These are phyloP conservation scores for Trichoderma parareesei DNA, from an alignment of 495 filamentous ascomycete species.

Conservation along the genomic window DNA sequence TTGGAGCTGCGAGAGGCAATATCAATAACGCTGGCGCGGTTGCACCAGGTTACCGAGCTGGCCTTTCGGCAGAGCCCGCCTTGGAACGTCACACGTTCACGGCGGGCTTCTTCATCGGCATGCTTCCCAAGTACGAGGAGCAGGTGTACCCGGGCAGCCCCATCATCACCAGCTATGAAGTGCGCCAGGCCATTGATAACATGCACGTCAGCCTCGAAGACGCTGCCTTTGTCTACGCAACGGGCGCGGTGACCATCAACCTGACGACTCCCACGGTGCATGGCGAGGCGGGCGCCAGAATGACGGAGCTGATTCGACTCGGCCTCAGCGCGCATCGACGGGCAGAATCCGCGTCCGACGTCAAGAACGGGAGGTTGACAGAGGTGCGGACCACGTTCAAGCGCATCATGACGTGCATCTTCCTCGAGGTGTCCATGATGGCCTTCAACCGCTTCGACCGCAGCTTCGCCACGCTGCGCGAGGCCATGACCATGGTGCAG, in stretches of 20 bases:
- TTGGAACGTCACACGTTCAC: background rate
- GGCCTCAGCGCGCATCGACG: background rate
- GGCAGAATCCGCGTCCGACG: background rate
- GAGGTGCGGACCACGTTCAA: conserved; percentile 9
- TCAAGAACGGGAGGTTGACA: background rate
- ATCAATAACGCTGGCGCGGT: too few relatives aligned
- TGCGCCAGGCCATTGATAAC: conserved; percentile 2
- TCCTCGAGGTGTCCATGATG: conserved; percentile 12
- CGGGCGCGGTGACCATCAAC: conserved; percentile 7
- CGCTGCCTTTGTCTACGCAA: conserved; percentile 11
- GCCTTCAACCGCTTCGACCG: conserved; percentile 12
- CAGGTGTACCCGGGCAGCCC: conserved; percentile 12
- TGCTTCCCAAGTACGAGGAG: conserved; percentile 12
- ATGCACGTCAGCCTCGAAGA: conserved; percentile 4
- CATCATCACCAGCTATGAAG: conserved; percentile 11
- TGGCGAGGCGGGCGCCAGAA: background rate
- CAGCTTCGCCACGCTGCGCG: conserved; percentile 9
- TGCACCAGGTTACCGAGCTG: background rate
- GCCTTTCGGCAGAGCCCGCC: background rate
- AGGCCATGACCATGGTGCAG: conserved; percentile 12
- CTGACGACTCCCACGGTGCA: conserved; percentile 9
- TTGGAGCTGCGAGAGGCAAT: background rate
- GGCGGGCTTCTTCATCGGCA: conserved; percentile 11
- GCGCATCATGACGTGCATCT: conserved; percentile 15
- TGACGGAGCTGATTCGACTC: conserved; percentile 7